These are phyloP conservation scores for Phytophthora kernoviae DNA, from an alignment of 352 stramenopile genomes.

Conservation along the genomic window DNA sequence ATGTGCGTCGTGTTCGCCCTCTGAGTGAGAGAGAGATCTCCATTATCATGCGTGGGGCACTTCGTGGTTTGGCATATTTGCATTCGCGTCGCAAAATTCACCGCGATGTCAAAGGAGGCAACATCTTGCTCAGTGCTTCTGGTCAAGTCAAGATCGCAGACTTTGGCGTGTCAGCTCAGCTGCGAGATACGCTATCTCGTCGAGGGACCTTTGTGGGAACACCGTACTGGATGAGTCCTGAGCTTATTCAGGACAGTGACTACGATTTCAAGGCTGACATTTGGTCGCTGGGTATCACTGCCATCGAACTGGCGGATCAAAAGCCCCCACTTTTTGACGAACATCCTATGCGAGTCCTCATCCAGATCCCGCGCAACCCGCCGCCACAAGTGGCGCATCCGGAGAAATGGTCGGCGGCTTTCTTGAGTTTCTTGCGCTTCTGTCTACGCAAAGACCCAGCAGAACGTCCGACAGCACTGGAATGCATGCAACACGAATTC, in stretches of 20 bases:
- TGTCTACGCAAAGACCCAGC: constrained; percentile 77
- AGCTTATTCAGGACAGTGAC: constrained; percentile 92
- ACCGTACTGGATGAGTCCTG: constrained; percentile 95
- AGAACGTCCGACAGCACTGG: constrained; percentile 80
- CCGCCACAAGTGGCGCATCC: constrained; percentile 79
- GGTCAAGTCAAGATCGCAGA: constrained; percentile 95
- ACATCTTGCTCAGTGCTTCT: constrained; percentile 93
- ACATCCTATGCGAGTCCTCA: constrained; percentile 85
- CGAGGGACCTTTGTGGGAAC: constrained; percentile 89
- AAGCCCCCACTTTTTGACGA: constrained; percentile 91
- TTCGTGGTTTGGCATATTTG: constrained; percentile 84
- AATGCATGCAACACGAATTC: constrained; percentile 92
- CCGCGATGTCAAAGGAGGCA: constrained; percentile 94
- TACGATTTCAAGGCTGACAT: constrained; percentile 94
- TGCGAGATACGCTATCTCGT: constrained; percentile 56
- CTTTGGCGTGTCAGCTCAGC: constrained; percentile 87
- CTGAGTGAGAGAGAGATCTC: constrained; percentile 77
- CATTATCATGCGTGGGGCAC: constrained; percentile 76
- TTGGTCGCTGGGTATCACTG: constrained; percentile 91
- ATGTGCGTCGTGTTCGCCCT: constrained; percentile 54
- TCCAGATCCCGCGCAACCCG: constrained; percentile 81
- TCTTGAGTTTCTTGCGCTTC: constrained; percentile 87
- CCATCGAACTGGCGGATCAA: constrained; percentile 92
- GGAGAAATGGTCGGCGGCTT: constrained; percentile 72
- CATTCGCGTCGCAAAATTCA: constrained; percentile 90